phyloP scores from a whole-genome alignment of 768 basidiomycete genomes.

The Antrodiella citrinella region DNA sequence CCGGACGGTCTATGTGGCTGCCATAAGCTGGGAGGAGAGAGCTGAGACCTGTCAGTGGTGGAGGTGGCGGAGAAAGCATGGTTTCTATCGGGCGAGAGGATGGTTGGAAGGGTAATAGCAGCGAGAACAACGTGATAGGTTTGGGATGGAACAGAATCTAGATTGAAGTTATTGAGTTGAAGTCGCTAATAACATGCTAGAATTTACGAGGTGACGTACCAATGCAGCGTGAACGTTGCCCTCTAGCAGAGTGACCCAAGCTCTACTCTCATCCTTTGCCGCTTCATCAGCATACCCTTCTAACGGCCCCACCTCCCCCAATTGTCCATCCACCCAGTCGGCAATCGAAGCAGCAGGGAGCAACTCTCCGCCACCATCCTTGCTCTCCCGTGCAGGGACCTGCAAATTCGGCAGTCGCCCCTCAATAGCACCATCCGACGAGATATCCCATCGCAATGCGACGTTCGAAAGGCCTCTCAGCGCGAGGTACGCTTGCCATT shows the following conservation, averaged over 20 bases:
- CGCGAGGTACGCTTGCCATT: conserved; percentile 82
- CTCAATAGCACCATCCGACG: conserved; percentile 61
- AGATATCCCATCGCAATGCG: conserved; percentile 58
- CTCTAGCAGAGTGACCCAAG: conserved; percentile 78
- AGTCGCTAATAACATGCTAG: not conserved
- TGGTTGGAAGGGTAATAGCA: conserved; percentile 31
- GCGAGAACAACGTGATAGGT: conserved; percentile 32
- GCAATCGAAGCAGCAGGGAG: conserved; percentile 64
- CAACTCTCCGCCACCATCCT: conserved; percentile 36
- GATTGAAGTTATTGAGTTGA: not conserved
- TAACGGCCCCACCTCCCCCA: conserved; percentile 33
- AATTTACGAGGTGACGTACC: conserved; percentile 26
- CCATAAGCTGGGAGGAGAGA: conserved; percentile 58
- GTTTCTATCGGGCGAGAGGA: conserved; percentile 31
- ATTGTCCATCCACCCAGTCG: conserved; percentile 58
- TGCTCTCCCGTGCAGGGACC: conserved; percentile 31
- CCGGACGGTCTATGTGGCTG: conserved; percentile 40
- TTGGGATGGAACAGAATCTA: conserved; percentile 45
- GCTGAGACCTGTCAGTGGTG: conserved; percentile 62
- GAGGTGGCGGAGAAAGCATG: conserved; percentile 54
- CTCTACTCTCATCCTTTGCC: conserved; percentile 65
- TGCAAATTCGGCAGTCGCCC: conserved; percentile 65
- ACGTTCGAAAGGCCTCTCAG: conserved; percentile 50
- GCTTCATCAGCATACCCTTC: conserved; percentile 61
- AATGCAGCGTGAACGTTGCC: conserved; percentile 70